A percentile compares a stretch with the other conserved stretches of the same genome.
Evolutionary conservation across 352 stramenopile genomes (phyloP).

Genomic region (Phytophthora capsici): DNA sequence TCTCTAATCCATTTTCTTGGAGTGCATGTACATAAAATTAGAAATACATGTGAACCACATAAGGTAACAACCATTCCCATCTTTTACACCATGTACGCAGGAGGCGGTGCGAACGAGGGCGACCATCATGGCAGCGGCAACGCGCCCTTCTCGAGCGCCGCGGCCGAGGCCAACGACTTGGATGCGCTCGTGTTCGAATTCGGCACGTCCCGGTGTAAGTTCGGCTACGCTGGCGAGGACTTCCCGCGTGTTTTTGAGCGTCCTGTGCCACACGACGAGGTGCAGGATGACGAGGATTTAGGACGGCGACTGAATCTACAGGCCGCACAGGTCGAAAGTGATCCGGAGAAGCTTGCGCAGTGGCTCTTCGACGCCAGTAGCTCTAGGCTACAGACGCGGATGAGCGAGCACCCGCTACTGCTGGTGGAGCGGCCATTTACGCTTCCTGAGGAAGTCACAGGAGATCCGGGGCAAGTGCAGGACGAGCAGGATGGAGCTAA

Average conservation of each 20-base stretch:
- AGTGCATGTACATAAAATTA: too few species aligned
- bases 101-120: conserved; percentile 38
- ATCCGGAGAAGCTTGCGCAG: conserved; percentile 65
- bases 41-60: too few species aligned
- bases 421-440: conserved; percentile 73
- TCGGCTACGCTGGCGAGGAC: conserved; percentile 90
- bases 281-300: conserved; percentile 25
- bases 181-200: conserved; percentile 85
- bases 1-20: too few species aligned
- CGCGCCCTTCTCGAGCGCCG: conserved; percentile 49
- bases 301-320: conserved; percentile 11
- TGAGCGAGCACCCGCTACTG: conserved; percentile 72
- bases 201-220: conserved; percentile 74
- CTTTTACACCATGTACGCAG: conserved; percentile 37
- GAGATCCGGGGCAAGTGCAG: conserved; percentile 17
- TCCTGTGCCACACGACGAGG: conserved; percentile 27
- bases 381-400: conserved; percentile 52
- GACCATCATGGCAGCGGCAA: conserved; percentile 35
- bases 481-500: conserved; percentile 31
- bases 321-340: conserved; percentile 60
- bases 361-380: conserved; percentile 71
- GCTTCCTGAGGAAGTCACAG: conserved; percentile 50
- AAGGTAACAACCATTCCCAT: too few species aligned
- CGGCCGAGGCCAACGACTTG: conserved; percentile 74
- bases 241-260: conserved; percentile 80